Base-by-base conservation (phyloP, 2,329 filamentous ascomycete species). In the Fusarium humuli region DNA sequence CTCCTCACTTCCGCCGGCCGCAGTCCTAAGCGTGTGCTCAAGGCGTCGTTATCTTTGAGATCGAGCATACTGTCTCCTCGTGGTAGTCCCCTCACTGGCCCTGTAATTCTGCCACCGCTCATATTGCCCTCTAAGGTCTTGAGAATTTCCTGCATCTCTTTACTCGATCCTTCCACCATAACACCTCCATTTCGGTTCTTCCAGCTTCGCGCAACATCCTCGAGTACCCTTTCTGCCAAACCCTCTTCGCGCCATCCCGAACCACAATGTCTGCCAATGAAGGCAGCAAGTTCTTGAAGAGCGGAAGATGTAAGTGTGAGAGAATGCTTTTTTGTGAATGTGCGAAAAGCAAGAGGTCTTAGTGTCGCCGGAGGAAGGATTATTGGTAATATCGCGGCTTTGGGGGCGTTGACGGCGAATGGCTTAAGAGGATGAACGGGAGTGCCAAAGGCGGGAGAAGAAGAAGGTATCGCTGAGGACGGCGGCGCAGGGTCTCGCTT, bases 201-300 rank as follows among this genome's bases (percentile, higher is more conserved):
- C 97, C 96, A 99, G 72, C 88, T 88, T 79, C 92, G 92, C 2
- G 96, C 94, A 10, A 94, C 89, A 80, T 98, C 96, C 75, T 99
- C 96, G 37, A 99, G 83, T 14, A 98, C 93, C 71, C 91, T 91
- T 80, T 99, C 97, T 5, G 94, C 96, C 32, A 98, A 84, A 0
- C 97, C 95, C 78, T 97, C 94, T 82, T 98, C 94, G 75, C 95
- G 89, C 96, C 96, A 99, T 90, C 91, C 94, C 61, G 94, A 94
- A 34, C 96, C 96, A 79, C 96, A 99, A 80, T 97, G 92, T 73
- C 93, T 91, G 13, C 96, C 97, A 56, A 99, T 92, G 79, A 99
- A 99, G 2, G 88, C 87, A 22, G 96, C 94, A 32, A 99, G 86
- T 48, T 92, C 89, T 79, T 95, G 91, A 7, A 99, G 84, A 0